Base-by-base conservation (phyloP, 768 basidiomycete genomes). In the Rhizopogon vinicolor region DNA sequence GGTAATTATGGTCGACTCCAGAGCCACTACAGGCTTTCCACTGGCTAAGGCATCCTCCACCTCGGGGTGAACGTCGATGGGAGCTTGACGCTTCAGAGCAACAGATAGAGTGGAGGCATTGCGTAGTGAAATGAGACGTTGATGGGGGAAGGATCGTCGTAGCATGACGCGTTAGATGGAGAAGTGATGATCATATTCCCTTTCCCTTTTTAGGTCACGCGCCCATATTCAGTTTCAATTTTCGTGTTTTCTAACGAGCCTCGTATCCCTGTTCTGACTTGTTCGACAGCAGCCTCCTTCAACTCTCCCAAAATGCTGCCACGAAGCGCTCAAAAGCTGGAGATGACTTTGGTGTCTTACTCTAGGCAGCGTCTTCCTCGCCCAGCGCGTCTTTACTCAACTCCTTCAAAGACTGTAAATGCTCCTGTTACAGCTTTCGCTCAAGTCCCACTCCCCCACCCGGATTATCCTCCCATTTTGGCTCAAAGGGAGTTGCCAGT, bases 1-100 rank as follows among this genome's bases (percentile, higher is more conserved):
- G 1, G 94, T 94, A 56, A 97, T 85, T 52, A 98, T 82, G 1
- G 96, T 87, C 2, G 89, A 91, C 68, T 98, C 96, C 10, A 98
- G 82, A 12, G 95, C 94, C 10, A 98, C 93, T 44, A 98, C 77
- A 18, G 93, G 85, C 58, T 73, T 75, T 9, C 77, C 73, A 41
- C 77, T 72, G 4, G 78, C 74, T 19, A 96, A 76, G 3, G 95
- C 94, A 53, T 94, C 81, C 59, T 87, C 74, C 33, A 98, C 86
- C 68, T 98, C 94, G 8, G 89, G 87, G 52, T 87, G 86, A 33
- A 93, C 66, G 68, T 93, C 90, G 10, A 93, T 52, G n/a, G 71
- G 72, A 45, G 59, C 48, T 22, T 22, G 35, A 49, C 48, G 48
- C 48, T 37, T 33, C 33, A 19, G 48, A 37, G 48, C 48, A 37